Base-by-base conservation (phyloP, 371 early-diverging fungal genomes). In the Mortierella sp. region DNA sequence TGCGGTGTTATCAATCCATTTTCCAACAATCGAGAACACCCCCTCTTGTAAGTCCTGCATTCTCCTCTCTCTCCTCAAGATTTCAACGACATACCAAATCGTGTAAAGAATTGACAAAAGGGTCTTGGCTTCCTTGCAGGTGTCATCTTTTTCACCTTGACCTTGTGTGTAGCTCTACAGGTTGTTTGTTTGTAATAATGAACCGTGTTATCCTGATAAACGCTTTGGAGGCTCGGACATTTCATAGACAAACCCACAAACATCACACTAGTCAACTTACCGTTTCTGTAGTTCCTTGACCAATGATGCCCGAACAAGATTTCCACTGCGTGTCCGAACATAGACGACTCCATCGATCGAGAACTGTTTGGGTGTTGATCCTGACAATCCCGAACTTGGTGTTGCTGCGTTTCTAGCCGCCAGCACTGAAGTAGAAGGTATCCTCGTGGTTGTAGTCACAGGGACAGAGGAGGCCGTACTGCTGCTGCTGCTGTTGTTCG, bases 331-430 rank as follows among this genome's bases (percentile, higher is more conserved):
- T 3, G 73, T 81, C 0, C 78, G 78, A 12, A 71, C 71, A 28
- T 54, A 62, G 6, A 63, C 76, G 16, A 84, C 81, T 25, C 85
- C 84, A 47, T 71, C 71, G 39, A 81, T 71, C 25, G 80, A 78
- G 2, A 80, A 61, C 22, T 68, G 70, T 51, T 76, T 76, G 8
- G 77, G 77, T 25, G 77, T 76, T 16, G 63, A 46, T 70, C 6
- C 71, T 28, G 22, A 40, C 34, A 34, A 34, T 37, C 53, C 54
- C 16, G 50, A 40, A 29, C 48, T 64, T 21, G 56, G 47, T 29
- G 65, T 67, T 17, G 55, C n/a, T 48, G 72, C 57, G 29, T 31
- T 21, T 28, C 10, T 34, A 10, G 34, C 34, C 10, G 10, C 10
- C 4, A 10, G 34, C 10, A 31, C 53, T 27, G 34, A 17, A 16